phyloP scores from a whole-genome alignment of 2,329 filamentous ascomycete genomes.

The Pseudogymnoascus verrucosus region DNA sequence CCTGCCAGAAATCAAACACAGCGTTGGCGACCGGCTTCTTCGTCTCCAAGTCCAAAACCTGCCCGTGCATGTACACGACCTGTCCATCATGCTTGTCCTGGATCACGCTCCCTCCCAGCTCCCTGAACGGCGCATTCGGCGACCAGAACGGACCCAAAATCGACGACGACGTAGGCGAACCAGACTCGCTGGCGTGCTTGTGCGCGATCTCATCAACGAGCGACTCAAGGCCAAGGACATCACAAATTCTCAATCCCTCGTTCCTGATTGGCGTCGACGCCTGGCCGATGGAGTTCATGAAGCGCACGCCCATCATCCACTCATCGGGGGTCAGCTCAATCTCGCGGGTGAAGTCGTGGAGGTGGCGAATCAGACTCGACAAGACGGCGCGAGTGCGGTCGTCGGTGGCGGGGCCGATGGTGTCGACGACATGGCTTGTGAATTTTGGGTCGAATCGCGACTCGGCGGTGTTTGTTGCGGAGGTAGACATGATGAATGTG shows the following conservation, averaged over 20 bases:
- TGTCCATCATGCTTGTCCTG: conserved; percentile 53
- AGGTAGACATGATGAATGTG: not conserved
- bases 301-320: conserved; percentile 68
- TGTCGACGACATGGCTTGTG: conserved; percentile 64
- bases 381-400: conserved; percentile 59
- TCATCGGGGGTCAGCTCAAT: conserved; percentile 69
- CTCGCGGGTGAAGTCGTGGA: conserved; percentile 73
- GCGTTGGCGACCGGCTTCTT: conserved; percentile 58
- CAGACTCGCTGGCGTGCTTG: conserved; percentile 53
- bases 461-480: conserved; percentile 20
- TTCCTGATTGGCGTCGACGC: conserved; percentile 58
- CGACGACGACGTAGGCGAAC: conserved; percentile 62
- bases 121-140: conserved; percentile 64
- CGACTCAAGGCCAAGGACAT: conserved; percentile 68
- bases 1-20: conserved; percentile 73
- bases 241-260: conserved; percentile 64
- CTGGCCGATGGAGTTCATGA: conserved; percentile 67
- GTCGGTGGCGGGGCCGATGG: conserved; percentile 62
- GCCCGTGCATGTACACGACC: conserved; percentile 60
- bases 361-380: conserved; percentile 56
- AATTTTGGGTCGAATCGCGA: conserved; percentile 65
- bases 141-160: conserved; percentile 77
- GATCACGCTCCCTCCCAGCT: conserved; percentile 58
- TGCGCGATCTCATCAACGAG: conserved; percentile 61
- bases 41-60: conserved; percentile 55